Evolutionary conservation across 2,329 filamentous ascomycete genomes (phyloP), one percentile per base, ranked within the genome.

Genomic region (Nothophaeocryptopus gaeumannii): DNA sequence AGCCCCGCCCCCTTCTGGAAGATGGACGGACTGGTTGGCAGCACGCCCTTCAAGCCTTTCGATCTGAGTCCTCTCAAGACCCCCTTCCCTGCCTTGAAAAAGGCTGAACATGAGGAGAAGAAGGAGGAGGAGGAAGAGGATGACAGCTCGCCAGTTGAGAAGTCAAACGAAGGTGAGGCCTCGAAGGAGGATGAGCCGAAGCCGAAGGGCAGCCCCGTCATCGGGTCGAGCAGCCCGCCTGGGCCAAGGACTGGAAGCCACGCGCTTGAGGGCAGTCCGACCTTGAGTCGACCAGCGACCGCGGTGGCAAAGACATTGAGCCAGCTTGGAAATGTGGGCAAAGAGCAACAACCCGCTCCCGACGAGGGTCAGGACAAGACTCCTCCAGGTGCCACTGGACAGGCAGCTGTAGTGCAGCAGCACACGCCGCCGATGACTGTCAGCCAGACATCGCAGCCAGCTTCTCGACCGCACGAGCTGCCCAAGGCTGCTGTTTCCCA

Each of bases 1-100:
- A 90, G 86, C 30, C 89, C 89, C 0, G 89, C 89, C 1, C 88
- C 88, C 0, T 93, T 95, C 69, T 95, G 89, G 89, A 90, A 88
- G 67, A 93, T 88, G 68, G 84, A 86, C 35, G 86, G 90, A 58
- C 80, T 89, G 51, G 80, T 81, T 20, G 88, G 83, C 68, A 91
- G 87, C 2, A 88, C 88, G 1, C 73, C 87, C 7, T 71, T 70
- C 53, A 68, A 68, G 41, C 65, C 67, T n/a, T 67, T 65, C 45
- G 67, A 70, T 47, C 58, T 70, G n/a, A 68, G 66, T 39, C 67
- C 67, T 32, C 41, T 70, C 39, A 70, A 70, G 58, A 69, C 66
- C 2, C 67, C 67, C 2, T 70, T 70, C 47, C 58, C 62, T n/a
- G 52, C 55, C 10, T 54, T 67, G 39, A 60, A 62, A 53, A 65